Evolutionary conservation across 1,284 basidiomycete species (phyloP).

Genomic region (Apiotrichum gamsii): DNA sequence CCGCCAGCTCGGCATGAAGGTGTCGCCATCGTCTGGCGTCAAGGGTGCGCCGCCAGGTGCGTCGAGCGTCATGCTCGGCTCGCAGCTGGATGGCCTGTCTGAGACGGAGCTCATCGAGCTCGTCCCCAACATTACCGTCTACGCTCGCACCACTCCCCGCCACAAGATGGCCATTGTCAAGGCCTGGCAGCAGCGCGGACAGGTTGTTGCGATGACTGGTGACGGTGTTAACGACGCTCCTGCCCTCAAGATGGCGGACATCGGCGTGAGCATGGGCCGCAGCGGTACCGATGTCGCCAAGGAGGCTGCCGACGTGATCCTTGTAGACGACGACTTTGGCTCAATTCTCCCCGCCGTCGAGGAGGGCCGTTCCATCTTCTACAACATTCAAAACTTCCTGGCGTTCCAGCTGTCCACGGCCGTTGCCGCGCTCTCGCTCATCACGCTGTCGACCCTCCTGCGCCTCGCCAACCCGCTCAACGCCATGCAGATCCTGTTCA

Average conservation of each 20-base stretch:
- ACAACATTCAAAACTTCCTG: conserved; percentile 97
- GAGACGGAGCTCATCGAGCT: conserved; percentile 74
- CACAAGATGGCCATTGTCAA: conserved; percentile 97
- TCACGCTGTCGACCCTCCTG: conserved; percentile 86
- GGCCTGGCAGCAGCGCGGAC: conserved; percentile 81
- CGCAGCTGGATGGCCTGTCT: conserved; percentile 75
- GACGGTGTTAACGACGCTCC: conserved; percentile 98
- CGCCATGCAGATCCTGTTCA: conserved; percentile 97
- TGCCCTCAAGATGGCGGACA: conserved; percentile 95
- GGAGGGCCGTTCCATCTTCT: conserved; percentile 97
- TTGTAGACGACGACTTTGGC: conserved; percentile 95
- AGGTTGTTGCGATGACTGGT: conserved; percentile 94
- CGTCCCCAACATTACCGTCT: conserved; percentile 76
- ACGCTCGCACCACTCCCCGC: conserved; percentile 87
- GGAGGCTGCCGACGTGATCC: conserved; percentile 93
- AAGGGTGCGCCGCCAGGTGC: conserved; percentile 1
- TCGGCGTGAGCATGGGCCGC: conserved; percentile 95
- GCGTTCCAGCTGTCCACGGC: conserved; percentile 96
- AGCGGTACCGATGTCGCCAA: conserved; percentile 97
- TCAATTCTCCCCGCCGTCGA: conserved; percentile 91
- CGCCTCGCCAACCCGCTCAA: conserved; percentile 87
- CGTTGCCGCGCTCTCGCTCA: conserved; percentile 86
- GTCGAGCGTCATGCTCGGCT: conserved; percentile 65
- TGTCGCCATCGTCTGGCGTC: conserved; percentile 19
- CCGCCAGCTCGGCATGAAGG: conserved; percentile 70